phyloP scores from a whole-genome alignment of 1,139 yeast species.

The Sugiyamaella novakii region DNA sequence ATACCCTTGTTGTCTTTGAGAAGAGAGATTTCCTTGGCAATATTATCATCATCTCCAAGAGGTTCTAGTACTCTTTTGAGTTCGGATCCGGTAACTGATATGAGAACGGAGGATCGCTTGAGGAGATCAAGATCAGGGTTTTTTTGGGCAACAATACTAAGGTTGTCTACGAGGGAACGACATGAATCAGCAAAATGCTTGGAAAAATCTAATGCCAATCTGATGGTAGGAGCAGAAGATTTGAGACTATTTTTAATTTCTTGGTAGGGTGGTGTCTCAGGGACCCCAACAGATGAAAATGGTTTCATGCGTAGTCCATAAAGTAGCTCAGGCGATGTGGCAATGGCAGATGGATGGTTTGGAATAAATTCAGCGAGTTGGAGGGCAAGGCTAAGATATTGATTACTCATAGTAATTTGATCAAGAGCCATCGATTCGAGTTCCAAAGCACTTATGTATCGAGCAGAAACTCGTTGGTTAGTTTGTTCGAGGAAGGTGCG shows the following conservation, averaged over 20 bases:
- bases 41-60: neutral
- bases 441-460: constrained; percentile 38
- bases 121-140: constrained; percentile 37
- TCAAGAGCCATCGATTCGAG: constrained; percentile 45
- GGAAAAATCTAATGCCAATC: constrained; percentile 27
- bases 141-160: constrained; percentile 28
- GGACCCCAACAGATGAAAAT: constrained; percentile 81
- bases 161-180: constrained; percentile 29
- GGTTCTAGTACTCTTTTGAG: constrained; percentile 22
- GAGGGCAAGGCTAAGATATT: constrained; percentile 46
- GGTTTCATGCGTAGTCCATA: constrained; percentile 77
- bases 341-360: constrained; percentile 42
- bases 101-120: constrained; percentile 40
- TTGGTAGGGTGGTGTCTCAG: constrained; percentile 58
- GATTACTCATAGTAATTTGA: constrained; percentile 46
- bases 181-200: constrained; percentile 27
- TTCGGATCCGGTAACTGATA: constrained; percentile 32
- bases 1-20: constrained; percentile 18
- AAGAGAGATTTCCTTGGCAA: constrained; percentile 10
- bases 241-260: constrained; percentile 19
- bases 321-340: constrained; percentile 53
- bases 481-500: constrained; percentile 49
- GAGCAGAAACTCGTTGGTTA: constrained; percentile 25
- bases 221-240: constrained; percentile 19
- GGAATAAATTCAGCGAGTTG: constrained; percentile 43